Evolutionary conservation across 176 grass and related monocot genomes (phyloP), one percentile per base, ranked within the genome.

Genomic region (Themeda triandra): DNA sequence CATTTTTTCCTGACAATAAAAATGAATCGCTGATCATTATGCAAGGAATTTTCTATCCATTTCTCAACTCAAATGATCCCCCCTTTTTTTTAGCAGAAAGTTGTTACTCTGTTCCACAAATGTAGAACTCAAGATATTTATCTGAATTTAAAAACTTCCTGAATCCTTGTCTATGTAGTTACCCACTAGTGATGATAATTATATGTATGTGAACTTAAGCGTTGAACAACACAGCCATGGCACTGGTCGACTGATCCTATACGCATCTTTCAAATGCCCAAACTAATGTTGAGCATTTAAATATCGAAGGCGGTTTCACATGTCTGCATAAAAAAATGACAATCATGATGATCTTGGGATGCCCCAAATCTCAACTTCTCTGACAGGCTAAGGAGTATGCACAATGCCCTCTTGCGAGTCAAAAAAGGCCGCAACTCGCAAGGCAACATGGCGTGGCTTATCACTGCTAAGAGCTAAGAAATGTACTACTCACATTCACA

Each of bases 241-340:
- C 40, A 58, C 58, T 66, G 77, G 83, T 53, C 40, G 56, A 37
- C 56, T 18, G 54, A 82, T n/a, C 63, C 3, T 67, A 18, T 44
- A 1, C 18, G 41, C 42, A 78, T 36, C 11, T 53, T 77, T 77
- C 6, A 32, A 33, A 27, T 71, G 41, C 66, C 40, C 2, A 64
- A 63, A 82, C 35, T 66, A 58, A 46, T 45, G 49, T 21, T n/a
- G 3, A 30, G 45, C 11, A 54, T 54, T 76, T 76, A 29, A 82
- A 56, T 54, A 71, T 33, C 30, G 21, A 40, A 24, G 13, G 37
- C 62, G n/a, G 30, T 56, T 71, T 82, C 78, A 89, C 78, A 58
- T 81, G 39, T 23, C 51, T 12, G 7, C 51, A 71, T 54, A 35
- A 23, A 65, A 23, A 65, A 51, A 14, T 13, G 31, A 12, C 63